Evolutionary conservation across 1,139 yeast genomes (phyloP), one percentile per base, ranked within the genome.

Genomic region (Blastobotrys persicus): DNA sequence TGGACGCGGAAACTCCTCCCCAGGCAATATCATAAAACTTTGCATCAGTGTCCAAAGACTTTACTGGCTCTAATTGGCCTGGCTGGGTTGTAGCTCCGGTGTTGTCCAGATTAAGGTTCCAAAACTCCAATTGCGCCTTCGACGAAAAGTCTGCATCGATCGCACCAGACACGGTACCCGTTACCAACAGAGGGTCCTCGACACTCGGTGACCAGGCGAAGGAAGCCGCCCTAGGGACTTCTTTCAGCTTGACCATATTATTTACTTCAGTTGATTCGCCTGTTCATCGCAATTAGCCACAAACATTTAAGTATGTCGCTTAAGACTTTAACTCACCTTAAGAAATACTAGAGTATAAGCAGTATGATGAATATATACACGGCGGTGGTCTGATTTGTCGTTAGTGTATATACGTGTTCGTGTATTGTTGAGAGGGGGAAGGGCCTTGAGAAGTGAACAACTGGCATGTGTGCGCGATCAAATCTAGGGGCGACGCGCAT

Each of bases 91-190:
- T 23, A 37, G 40, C 13, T 16, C 66, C 64, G 4, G 63, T 60
- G 20, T 60, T 53, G 65, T 68, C 42, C 31, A 81, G 69, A 54
- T 88, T 78, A 5, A 86, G 76, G 58, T 82, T 82, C 88, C 95
- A 86, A 54, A 92, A 74, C 61, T 88, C 94, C 53, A 92, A 72
- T 26, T 78, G 71, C 2, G 96, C 83, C 33, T 83, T 77, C 33
- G 95, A 81, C 45, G 91, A 83, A 69, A 91, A 89, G 63, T 85
- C 81, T 45, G 86, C 87, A 64, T 88, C 97, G 59, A 92, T 85
- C 13, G 97, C 95, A 13, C 98, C 98, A 0, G 98, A 92, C 17
- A 88, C 88, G 0, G 97, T 85, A 39, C 96, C 98, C 1, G 96
- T 81, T 23, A 88, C 97, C 59, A 91, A 69, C 51, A 81, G 69